Evolutionary conservation across 2,329 filamentous ascomycete genomes (phyloP).

Genomic region (Cladosporium sp.): DNA sequence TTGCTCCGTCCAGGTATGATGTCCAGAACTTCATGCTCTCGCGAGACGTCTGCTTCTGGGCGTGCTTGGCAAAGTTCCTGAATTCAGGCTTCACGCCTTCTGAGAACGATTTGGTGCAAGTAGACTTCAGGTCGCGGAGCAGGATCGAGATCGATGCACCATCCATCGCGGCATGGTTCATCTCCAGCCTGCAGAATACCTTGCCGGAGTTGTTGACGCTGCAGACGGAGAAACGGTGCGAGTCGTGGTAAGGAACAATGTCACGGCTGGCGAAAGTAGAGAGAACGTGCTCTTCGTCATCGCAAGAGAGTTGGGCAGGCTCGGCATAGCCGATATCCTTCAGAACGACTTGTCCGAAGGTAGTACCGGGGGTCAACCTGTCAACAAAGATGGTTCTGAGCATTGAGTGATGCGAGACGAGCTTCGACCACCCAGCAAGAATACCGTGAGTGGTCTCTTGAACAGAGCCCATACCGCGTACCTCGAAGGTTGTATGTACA

Average conservation of each 20-base stretch:
- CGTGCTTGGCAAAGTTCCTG: slow-evolving; percentile 5
- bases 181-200: slow-evolving; percentile 17
- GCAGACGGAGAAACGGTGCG: slow-evolving; percentile 17
- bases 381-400: slow-evolving; percentile 42
- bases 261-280: slow-evolving; percentile 14
- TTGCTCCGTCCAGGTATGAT: not conserved
- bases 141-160: slow-evolving; percentile 48
- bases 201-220: not conserved
- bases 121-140: slow-evolving; percentile 5
- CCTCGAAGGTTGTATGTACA: slow-evolving; percentile 14
- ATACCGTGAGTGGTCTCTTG: not conserved
- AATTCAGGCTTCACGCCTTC: slow-evolving; percentile 8
- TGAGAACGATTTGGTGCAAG: not conserved
- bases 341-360: slow-evolving; percentile 15
- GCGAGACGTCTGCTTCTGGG: not conserved
- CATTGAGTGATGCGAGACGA: slow-evolving; percentile 36
- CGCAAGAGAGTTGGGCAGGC: slow-evolving; percentile 11
- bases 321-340: slow-evolving; percentile 13
- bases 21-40: slow-evolving; percentile 13
- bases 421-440: slow-evolving; percentile 35
- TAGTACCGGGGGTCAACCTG: not conserved
- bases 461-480: not conserved
- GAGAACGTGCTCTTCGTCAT: slow-evolving; percentile 5
- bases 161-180: slow-evolving; percentile 39
- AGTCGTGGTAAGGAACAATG: slow-evolving; percentile 16